Evolutionary conservation across 192 early-diverging fungal genomes (phyloP).

Genomic region (Linnemannia zychae): DNA sequence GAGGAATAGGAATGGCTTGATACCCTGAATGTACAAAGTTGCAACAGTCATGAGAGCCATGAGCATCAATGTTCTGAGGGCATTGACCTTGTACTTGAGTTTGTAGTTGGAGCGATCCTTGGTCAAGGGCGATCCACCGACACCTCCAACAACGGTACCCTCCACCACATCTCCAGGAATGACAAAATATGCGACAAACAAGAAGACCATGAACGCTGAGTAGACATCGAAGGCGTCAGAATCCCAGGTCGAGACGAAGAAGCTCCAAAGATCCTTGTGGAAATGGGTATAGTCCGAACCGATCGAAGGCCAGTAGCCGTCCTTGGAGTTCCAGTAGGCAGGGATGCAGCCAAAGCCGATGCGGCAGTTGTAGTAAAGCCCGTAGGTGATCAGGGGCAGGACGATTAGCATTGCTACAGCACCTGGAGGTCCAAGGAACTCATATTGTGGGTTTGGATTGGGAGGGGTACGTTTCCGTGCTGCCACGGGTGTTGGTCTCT

Average conservation of each 20-base stretch:
- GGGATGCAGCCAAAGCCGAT: constrained; percentile 49
- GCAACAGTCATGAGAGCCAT: constrained; percentile 60
- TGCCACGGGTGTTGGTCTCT: background rate
- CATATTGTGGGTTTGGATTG: constrained; percentile 82
- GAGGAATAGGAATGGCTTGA: constrained; percentile 81
- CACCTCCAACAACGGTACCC: constrained; percentile 64
- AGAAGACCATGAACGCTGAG: constrained; percentile 76
- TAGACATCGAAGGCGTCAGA: constrained; percentile 67
- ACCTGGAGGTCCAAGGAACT: constrained; percentile 83
- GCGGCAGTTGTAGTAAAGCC: constrained; percentile 61
- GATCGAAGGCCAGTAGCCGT: constrained; percentile 68
- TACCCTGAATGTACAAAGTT: constrained; percentile 65
- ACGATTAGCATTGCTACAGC: constrained; percentile 67
- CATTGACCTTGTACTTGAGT: constrained; percentile 90
- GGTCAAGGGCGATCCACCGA: constrained; percentile 55
- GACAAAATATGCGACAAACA: constrained; percentile 74
- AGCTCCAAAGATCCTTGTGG: constrained; percentile 32
- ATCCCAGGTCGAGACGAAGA: constrained; percentile 60
- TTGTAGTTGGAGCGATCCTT: constrained; percentile 77
- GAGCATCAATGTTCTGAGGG: constrained; percentile 71
- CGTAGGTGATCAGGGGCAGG: constrained; percentile 60
- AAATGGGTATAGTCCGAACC: constrained; percentile 14
- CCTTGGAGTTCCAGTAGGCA: constrained; percentile 53
- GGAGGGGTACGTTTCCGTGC: constrained; percentile 47
- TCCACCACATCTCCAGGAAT: constrained; percentile 75